phyloP scores from a whole-genome alignment of 495 filamentous ascomycete genomes.

The Penicillium alfredii region DNA sequence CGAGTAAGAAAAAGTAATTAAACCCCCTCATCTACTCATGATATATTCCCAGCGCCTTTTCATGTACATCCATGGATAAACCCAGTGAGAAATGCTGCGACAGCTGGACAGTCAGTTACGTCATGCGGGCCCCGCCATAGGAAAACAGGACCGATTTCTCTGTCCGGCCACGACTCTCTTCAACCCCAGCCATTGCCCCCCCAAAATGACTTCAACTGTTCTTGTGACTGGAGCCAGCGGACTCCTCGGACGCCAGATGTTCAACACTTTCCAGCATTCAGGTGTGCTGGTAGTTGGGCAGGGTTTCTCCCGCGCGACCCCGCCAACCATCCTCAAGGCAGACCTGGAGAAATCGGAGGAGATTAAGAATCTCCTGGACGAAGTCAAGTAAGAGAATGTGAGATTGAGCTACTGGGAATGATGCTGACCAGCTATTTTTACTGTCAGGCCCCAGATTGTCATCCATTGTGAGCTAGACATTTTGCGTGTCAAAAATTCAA shows the following conservation, averaged over 20 bases:
- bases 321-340: conserved; percentile 67
- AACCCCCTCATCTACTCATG: too few species aligned
- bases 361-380: conserved; percentile 56
- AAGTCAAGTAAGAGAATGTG: conserved; percentile 39
- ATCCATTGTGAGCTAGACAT: conserved; percentile 63
- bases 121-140: conserved; percentile 19
- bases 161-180: conserved; percentile 1
- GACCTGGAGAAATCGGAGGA: conserved; percentile 59
- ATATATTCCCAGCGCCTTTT: too few species aligned
- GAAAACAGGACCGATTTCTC: conserved; percentile 5
- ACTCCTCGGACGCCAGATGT: conserved; percentile 73
- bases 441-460: conserved; percentile 66
- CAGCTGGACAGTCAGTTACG: conserved; percentile 20
- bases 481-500: neutral
- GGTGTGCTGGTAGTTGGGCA: conserved; percentile 80
- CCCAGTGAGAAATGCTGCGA: neutral
- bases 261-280: conserved; percentile 62
- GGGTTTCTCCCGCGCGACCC: conserved; percentile 65
- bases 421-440: conserved; percentile 7
- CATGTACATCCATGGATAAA: too few species aligned
- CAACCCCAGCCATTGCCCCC: neutral
- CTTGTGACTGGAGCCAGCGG: conserved; percentile 85
- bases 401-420: neutral
- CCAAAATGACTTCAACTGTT: conserved; percentile 58
- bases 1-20: too few species aligned